Evolutionary conservation across 805 yeast genomes (phyloP).

Genomic region (Yueomyces sp.): DNA sequence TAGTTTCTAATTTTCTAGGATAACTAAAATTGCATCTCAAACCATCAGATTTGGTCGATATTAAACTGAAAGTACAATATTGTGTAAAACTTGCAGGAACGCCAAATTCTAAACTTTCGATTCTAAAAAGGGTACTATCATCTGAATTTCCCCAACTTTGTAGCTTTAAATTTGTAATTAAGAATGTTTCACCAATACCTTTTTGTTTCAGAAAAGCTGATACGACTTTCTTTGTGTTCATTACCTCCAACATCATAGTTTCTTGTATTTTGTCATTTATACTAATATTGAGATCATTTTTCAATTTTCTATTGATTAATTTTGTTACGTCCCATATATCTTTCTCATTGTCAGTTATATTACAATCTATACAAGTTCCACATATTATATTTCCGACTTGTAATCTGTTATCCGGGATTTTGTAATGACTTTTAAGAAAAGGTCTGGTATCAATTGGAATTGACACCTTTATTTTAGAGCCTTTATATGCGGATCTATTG

Average conservation of each 20-base stretch:
- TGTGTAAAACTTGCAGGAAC: neutral
- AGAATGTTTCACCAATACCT: slow-evolving; percentile 16
- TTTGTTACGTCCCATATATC: neutral
- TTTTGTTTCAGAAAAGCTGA: slow-evolving; percentile 4
- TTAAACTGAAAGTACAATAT: neutral
- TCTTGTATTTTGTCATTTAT: neutral
- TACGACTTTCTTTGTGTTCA: slow-evolving; percentile 7
- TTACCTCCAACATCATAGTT: slow-evolving; percentile 11
- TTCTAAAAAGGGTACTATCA: no score
- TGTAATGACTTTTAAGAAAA: no score
- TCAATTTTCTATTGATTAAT: slow-evolving; percentile 3
- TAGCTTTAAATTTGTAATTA: slow-evolving; percentile 16
- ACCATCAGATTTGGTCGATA: neutral
- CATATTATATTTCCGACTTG: slow-evolving; percentile 10
- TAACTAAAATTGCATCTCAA: neutral
- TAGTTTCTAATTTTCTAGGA: neutral
- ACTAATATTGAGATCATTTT: neutral
- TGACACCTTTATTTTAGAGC: slow-evolving; percentile 5
- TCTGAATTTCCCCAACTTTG: slow-evolving; percentile 4
- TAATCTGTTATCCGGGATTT: neutral
- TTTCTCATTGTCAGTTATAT: neutral
- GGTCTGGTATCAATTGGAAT: slow-evolving; percentile 4
- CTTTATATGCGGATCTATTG: slow-evolving; percentile 1
- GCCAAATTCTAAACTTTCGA: neutral
- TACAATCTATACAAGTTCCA: neutral